Conservation (phyloP, 2,329 filamentous ascomycete species). For the Cephalotrichum gorgonifer region DNA sequence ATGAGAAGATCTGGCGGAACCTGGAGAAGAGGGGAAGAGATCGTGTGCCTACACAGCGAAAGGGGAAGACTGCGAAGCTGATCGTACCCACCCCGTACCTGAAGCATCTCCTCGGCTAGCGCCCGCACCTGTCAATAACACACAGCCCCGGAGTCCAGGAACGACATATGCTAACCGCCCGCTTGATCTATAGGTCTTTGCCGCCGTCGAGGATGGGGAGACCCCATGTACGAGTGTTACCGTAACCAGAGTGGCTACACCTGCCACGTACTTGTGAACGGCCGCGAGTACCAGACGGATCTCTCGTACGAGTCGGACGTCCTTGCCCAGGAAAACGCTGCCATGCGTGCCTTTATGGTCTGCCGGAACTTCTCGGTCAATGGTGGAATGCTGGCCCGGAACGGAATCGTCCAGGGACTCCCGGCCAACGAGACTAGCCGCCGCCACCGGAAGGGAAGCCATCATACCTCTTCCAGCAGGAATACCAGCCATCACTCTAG, state of each 20-base stretch:
- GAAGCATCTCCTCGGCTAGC: neutral
- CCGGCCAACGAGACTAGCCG: constrained; percentile 41
- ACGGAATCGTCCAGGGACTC: constrained; percentile 57
- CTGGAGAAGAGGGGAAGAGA: constrained; percentile 1
- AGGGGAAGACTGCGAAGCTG: neutral
- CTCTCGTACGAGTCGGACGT: constrained; percentile 71
- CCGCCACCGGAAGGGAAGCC: constrained; percentile 41
- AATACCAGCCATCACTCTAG: constrained; percentile 27
- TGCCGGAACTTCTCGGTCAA: constrained; percentile 97
- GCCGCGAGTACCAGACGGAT: constrained; percentile 91
- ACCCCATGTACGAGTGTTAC: constrained; percentile 81
- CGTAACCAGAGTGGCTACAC: constrained; percentile 65
- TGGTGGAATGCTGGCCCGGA: constrained; percentile 74
- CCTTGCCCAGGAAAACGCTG: constrained; percentile 84
- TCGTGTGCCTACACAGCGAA: neutral
- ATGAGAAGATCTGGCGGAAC: neutral
- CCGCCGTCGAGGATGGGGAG: constrained; percentile 85
- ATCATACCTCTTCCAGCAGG: constrained; percentile 32
- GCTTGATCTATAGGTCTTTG: constrained; percentile 64
- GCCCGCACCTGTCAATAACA: neutral
- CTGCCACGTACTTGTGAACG: constrained; percentile 90
- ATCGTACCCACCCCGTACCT: neutral
- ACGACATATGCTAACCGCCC: neutral
- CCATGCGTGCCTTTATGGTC: constrained; percentile 94
- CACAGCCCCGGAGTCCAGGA: neutral